These are phyloP conservation scores for Cladophialophora immunda DNA, from an alignment of 2,329 filamentous ascomycete species.

Conservation along the genomic window DNA sequence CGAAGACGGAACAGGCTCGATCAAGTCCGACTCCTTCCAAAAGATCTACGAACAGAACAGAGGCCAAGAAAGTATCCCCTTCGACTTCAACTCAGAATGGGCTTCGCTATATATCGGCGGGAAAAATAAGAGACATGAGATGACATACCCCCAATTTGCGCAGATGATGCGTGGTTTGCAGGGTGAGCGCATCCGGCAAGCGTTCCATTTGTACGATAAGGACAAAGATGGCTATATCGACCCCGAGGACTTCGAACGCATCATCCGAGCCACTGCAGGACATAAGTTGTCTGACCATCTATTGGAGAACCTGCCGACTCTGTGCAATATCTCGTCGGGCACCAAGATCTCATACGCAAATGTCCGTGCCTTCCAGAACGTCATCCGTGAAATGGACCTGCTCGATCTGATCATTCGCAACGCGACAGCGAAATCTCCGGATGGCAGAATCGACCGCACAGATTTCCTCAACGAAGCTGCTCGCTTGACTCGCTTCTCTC, in stretches of 20 bases:
- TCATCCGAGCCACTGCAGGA: conserved; percentile 88
- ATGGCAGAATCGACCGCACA: conserved; percentile 91
- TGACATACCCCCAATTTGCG: conserved; percentile 96
- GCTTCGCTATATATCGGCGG: conserved; percentile 91
- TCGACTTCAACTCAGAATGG: conserved; percentile 98
- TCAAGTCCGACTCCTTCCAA: conserved; percentile 90
- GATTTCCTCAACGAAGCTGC: conserved; percentile 96
- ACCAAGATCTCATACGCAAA: conserved; percentile 98
- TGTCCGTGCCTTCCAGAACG: conserved; percentile 96
- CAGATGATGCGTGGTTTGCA: conserved; percentile 97
- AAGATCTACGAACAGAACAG: conserved; percentile 88
- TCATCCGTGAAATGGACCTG: conserved; percentile 97
- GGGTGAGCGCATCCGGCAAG: conserved; percentile 93
- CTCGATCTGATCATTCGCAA: conserved; percentile 92
- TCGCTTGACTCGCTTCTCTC: conserved; percentile 87
- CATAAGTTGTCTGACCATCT: conserved; percentile 99
- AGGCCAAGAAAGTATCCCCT: conserved; percentile 82
- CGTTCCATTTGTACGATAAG: conserved; percentile 90
- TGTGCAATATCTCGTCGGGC: conserved; percentile 92
- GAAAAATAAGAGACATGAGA: conserved; percentile 84
- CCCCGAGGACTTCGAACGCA: conserved; percentile 94
- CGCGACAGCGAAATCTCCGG: conserved; percentile 80
- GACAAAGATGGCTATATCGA: conserved; percentile 95
- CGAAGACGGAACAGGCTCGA: conserved; percentile 79
- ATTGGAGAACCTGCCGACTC: conserved; percentile 84